Percentiles rank a stretch among this genome's conserved stretches.
phyloP scores from a whole-genome alignment of 176 grass and related monocot species.

The Elaeis guineensis region DNA sequence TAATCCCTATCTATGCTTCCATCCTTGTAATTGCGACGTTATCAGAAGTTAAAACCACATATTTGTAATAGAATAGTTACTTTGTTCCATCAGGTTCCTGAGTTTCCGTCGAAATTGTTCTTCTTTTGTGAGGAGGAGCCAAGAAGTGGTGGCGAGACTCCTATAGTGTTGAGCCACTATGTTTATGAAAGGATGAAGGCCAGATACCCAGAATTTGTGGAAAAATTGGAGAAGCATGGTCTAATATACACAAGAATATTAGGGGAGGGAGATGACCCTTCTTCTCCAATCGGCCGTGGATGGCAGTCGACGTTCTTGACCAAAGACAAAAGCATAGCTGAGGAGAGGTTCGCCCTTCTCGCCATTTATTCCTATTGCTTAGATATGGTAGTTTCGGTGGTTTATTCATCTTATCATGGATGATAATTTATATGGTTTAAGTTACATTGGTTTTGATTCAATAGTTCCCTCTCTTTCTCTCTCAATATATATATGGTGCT shows the following conservation, averaged over 20 bases:
- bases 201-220: constrained; percentile 60
- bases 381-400: too few species aligned
- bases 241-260: constrained; percentile 71
- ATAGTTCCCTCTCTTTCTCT: too few species aligned
- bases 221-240: constrained; percentile 61
- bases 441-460: too few species aligned
- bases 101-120: constrained; percentile 77
- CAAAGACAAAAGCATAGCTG: constrained; percentile 51
- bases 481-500: too few species aligned
- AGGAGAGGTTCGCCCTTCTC: constrained; percentile 47
- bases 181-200: constrained; percentile 69
- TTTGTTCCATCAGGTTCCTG: constrained; percentile 42
- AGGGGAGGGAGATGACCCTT: constrained; percentile 83
- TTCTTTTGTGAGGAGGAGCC: constrained; percentile 94
- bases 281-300: constrained; percentile 86
- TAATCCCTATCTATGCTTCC: neutral
- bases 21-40: too few species aligned
- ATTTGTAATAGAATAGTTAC: too few species aligned
- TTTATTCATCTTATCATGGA: too few species aligned
- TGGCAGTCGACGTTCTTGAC: constrained; percentile 95
- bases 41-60: too few species aligned
- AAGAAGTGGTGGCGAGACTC: constrained; percentile 62
- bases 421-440: too few species aligned
- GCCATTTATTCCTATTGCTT: neutral
- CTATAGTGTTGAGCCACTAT: constrained; percentile 68